phyloP scores from a whole-genome alignment of 2,329 filamentous ascomycete genomes.

The Cladosporium sp. region DNA sequence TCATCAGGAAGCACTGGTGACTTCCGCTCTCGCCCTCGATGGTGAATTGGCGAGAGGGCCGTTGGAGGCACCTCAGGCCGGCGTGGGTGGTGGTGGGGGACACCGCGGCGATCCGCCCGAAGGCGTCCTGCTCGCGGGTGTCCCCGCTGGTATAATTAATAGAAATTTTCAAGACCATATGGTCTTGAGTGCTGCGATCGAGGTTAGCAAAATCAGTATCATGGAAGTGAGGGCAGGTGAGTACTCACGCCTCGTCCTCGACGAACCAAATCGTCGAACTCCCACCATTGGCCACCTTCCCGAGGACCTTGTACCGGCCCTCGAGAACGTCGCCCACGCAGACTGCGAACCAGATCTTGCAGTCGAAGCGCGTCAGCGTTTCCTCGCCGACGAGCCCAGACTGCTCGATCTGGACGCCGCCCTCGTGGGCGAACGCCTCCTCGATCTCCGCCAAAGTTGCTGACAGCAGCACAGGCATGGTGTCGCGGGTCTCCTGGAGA shows the following conservation, averaged over 20 bases:
- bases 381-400: constrained; percentile 6
- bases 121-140: constrained; percentile 3
- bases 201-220: too few species aligned
- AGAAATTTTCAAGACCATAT: constrained; percentile 3
- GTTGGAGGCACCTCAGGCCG: constrained; percentile 4
- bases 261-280: constrained; percentile 9
- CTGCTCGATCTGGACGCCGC: background rate
- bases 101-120: background rate
- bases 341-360: constrained; percentile 5
- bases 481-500: background rate
- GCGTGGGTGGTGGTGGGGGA: background rate
- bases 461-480: constrained; percentile 5
- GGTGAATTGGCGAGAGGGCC: constrained; percentile 3
- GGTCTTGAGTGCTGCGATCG: background rate
- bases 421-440: constrained; percentile 5
- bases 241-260: background rate
- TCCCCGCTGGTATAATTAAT: constrained; percentile 5
- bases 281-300: constrained; percentile 7
- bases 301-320: constrained; percentile 6
- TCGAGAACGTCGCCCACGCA: constrained; percentile 3
- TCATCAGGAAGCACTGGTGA: constrained; percentile 5
- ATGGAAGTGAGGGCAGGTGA: background rate
- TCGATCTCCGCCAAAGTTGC: constrained; percentile 10
- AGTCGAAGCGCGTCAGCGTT: constrained; percentile 7
- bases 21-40: background rate